These are phyloP conservation scores for Immersiella caudata DNA, from an alignment of 495 filamentous ascomycete genomes.

Conservation along the genomic window DNA sequence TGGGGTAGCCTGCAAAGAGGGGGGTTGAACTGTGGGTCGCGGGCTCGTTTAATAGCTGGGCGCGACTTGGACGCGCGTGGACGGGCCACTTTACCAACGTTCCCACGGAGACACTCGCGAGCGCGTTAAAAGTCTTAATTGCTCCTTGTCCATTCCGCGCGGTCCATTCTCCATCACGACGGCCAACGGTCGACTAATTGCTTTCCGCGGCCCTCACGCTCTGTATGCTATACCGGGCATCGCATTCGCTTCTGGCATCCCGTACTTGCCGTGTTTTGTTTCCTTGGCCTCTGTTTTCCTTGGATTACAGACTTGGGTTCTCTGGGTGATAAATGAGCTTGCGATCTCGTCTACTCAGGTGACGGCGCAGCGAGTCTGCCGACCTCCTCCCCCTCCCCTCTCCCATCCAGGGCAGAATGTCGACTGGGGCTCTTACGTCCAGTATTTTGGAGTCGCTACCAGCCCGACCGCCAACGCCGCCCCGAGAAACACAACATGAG, in stretches of 20 bases:
- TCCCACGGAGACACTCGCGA: slow-evolving; percentile 23
- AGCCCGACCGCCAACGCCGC: slow-evolving; percentile 59
- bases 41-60: slow-evolving; percentile 14
- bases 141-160: slow-evolving; percentile 10
- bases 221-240: neutral
- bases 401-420: slow-evolving; percentile 47
- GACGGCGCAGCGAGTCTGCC: slow-evolving; percentile 24
- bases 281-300: neutral
- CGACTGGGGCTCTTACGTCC: slow-evolving; percentile 46
- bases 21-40: slow-evolving; percentile 13
- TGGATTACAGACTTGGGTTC: neutral
- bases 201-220: slow-evolving; percentile 1
- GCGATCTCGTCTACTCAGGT: slow-evolving; percentile 20
- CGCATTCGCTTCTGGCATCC: neutral
- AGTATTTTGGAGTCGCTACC: slow-evolving; percentile 47
- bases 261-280: neutral
- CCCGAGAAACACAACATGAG: slow-evolving; percentile 51
- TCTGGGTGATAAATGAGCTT: slow-evolving; percentile 13
- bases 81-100: slow-evolving; percentile 12
- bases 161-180: slow-evolving; percentile 6
- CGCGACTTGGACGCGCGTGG: slow-evolving; percentile 31
- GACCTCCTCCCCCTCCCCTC: slow-evolving; percentile 22
- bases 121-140: slow-evolving; percentile 37
- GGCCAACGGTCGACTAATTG: neutral
- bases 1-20: neutral